Evolutionary conservation across 352 stramenopile genomes (phyloP).

Genomic region (Phytopythium vexans): DNA sequence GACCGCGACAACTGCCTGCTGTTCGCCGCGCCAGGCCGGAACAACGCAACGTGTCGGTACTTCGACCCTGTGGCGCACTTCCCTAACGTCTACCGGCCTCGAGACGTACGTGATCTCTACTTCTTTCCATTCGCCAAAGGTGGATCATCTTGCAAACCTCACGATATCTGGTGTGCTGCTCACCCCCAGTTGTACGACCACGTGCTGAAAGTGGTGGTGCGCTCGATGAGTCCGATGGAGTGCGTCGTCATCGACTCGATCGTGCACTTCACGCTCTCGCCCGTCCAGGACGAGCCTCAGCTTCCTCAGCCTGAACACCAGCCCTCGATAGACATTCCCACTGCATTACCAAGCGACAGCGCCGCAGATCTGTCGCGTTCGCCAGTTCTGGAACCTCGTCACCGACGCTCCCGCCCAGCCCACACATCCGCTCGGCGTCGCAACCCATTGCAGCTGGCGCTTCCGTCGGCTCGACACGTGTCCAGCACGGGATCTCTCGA

Average conservation of each 20-base stretch:
- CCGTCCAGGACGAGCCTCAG: slow-evolving; percentile 9
- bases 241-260: slow-evolving; percentile 54
- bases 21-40: slow-evolving; percentile 15
- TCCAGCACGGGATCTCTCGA: too few species aligned
- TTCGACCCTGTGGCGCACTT: slow-evolving; percentile 51
- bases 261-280: slow-evolving; percentile 38
- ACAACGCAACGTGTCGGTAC: slow-evolving; percentile 7
- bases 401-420: too few species aligned
- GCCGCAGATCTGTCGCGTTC: not conserved
- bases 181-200: slow-evolving; percentile 44
- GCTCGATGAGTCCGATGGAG: slow-evolving; percentile 28
- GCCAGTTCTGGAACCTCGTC: too few species aligned
- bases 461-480: too few species aligned
- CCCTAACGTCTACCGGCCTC: slow-evolving; percentile 27
- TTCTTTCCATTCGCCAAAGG: not conserved
- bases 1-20: slow-evolving; percentile 43
- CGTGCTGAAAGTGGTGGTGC: slow-evolving; percentile 42
- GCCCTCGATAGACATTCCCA: too few species aligned
- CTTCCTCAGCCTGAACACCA: slow-evolving; percentile 3
- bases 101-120: slow-evolving; percentile 29
- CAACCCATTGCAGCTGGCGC: too few species aligned
- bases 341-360: slow-evolving; percentile 3
- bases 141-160: not conserved
- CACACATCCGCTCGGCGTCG: too few species aligned
- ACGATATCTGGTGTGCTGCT: not conserved